phyloP scores from a whole-genome alignment of 352 stramenopile species.

The Phytophthora syringae region DNA sequence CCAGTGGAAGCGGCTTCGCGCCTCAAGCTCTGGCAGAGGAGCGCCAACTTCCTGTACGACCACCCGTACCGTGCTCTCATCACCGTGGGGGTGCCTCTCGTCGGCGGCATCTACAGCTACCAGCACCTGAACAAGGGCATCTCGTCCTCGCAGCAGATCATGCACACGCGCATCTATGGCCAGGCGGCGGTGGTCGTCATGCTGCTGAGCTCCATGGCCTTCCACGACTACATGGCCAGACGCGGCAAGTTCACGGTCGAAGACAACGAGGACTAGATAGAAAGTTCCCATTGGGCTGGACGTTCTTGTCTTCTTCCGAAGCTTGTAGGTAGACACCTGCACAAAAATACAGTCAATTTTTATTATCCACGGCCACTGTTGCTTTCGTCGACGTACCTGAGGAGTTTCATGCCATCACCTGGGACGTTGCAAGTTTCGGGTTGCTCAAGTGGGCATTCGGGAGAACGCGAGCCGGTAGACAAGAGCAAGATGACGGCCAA shows the following conservation, averaged over 20 bases:
- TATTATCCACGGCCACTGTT: constrained; percentile 24
- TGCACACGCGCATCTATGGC: constrained; percentile 88
- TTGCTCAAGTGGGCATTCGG: constrained; percentile 16
- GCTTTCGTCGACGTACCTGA: no score
- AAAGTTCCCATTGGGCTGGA: no score
- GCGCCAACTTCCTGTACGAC: constrained; percentile 83
- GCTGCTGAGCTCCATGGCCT: constrained; percentile 81
- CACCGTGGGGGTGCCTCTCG: constrained; percentile 60
- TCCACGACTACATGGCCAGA: constrained; percentile 86
- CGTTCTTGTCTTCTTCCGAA: no score
- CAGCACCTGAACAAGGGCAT: constrained; percentile 79
- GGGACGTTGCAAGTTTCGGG: not conserved
- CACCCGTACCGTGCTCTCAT: constrained; percentile 74
- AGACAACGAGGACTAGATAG: constrained; percentile 32
- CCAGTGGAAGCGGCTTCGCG: constrained; percentile 35
- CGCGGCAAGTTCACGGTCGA: constrained; percentile 68
- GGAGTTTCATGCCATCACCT: constrained; percentile 19
- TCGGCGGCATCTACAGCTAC: constrained; percentile 75
- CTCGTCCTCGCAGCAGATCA: constrained; percentile 82
- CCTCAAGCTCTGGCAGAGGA: constrained; percentile 65
- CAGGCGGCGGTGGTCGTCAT: constrained; percentile 72
- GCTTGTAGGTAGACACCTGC: not conserved
- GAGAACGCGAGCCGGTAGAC: constrained; percentile 1
- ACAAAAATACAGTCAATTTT: constrained; percentile 38
- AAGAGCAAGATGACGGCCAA: constrained; percentile 34